A percentile compares a stretch with the other conserved stretches of the same genome.
phyloP scores from a whole-genome alignment of 495 filamentous ascomycete species.

The Podospora australis region DNA sequence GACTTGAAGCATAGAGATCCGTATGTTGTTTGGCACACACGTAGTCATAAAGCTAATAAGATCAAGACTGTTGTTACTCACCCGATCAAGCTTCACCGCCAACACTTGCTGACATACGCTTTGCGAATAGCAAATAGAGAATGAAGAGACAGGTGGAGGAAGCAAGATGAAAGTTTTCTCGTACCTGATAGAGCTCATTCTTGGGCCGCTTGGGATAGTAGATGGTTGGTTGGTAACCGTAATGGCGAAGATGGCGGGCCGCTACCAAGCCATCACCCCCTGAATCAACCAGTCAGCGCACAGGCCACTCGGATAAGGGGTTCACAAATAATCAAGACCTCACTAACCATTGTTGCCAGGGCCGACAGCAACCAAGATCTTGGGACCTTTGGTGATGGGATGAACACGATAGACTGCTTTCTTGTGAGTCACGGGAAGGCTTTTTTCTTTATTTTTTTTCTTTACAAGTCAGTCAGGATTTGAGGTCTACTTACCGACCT shows the following conservation, averaged over 20 bases:
- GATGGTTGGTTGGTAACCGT: constrained; percentile 81
- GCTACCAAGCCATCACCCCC: constrained; percentile 95
- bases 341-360: constrained; percentile 86
- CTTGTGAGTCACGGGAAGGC: no score
- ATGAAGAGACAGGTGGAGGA: not conserved
- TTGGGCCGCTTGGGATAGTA: constrained; percentile 91
- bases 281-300: constrained; percentile 27
- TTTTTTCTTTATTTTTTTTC: no score
- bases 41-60: no score
- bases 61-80: no score
- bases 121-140: not conserved
- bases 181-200: constrained; percentile 81
- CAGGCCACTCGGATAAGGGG: constrained; percentile 10
- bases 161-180: constrained; percentile 9
- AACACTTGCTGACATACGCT: no score
- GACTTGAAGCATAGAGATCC: no score
- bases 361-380: constrained; percentile 82
- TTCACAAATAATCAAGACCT: constrained; percentile 4
- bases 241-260: constrained; percentile 89
- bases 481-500: constrained; percentile 58
- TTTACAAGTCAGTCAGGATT: constrained; percentile 2
- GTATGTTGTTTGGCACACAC: no score
- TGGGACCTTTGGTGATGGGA: constrained; percentile 62
- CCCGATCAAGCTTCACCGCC: no score
- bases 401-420: constrained; percentile 72